These are phyloP conservation scores for Penicillium cataractarum DNA, from an alignment of 495 filamentous ascomycete genomes.

Conservation along the genomic window DNA sequence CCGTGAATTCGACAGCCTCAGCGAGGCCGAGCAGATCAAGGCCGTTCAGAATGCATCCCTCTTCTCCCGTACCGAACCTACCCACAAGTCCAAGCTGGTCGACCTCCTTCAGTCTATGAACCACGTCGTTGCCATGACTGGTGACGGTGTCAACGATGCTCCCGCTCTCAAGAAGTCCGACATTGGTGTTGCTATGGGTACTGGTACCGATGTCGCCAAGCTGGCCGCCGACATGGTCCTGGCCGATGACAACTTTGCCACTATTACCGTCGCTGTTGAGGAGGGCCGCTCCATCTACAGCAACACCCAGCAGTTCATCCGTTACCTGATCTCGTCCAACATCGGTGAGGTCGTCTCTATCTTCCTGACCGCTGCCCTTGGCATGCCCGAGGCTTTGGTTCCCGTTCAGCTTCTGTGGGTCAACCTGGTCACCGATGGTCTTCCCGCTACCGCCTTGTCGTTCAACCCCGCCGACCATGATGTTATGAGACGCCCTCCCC, in stretches of 20 bases:
- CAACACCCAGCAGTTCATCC: slow-evolving; percentile 99
- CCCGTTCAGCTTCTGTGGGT: slow-evolving; percentile 99
- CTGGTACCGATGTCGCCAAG: slow-evolving; percentile 96
- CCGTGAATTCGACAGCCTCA: slow-evolving; percentile 88
- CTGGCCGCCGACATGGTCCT: slow-evolving; percentile 98
- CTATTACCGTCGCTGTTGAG: slow-evolving; percentile 93
- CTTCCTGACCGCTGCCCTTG: slow-evolving; percentile 94
- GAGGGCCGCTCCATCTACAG: slow-evolving; percentile 98
- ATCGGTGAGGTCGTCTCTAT: slow-evolving; percentile 99
- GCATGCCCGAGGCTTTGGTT: slow-evolving; percentile 97
- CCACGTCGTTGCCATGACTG: slow-evolving; percentile 99
- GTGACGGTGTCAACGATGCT: slow-evolving; percentile 98
- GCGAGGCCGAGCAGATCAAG: slow-evolving; percentile 73
- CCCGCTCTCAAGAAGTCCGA: slow-evolving; percentile 98
- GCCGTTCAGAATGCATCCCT: slow-evolving; percentile 85
- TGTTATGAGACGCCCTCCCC: slow-evolving; percentile 89
- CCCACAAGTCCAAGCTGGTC: slow-evolving; percentile 93
- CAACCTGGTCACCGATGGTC: slow-evolving; percentile 96
- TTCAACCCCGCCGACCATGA: slow-evolving; percentile 98
- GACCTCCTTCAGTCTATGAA: slow-evolving; percentile 92
- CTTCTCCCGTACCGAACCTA: slow-evolving; percentile 96
- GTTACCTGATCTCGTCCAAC: slow-evolving; percentile 98
- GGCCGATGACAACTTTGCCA: slow-evolving; percentile 98
- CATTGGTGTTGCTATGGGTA: slow-evolving; percentile 99
- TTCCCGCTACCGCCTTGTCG: slow-evolving; percentile 93